Evolutionary conservation across 495 filamentous ascomycete species (phyloP).

Genomic region (Talaromyces liani): DNA sequence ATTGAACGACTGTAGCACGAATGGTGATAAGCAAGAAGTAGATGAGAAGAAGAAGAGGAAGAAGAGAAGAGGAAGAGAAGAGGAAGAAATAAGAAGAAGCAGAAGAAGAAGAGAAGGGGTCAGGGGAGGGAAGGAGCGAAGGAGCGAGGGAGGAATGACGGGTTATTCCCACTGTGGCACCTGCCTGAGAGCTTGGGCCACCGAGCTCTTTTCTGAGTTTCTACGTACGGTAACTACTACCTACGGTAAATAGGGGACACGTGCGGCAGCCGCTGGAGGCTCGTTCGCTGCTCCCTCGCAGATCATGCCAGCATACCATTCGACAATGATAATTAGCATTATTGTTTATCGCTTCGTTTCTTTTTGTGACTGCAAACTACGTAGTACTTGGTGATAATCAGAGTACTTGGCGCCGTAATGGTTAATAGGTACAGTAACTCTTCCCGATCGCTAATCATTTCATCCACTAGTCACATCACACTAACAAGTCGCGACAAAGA

Average conservation of each 20-base stretch:
- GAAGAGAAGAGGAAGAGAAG: constrained; percentile 1
- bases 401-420: background rate
- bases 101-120: background rate
- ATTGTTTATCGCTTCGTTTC: background rate
- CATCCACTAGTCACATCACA: background rate
- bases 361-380: background rate
- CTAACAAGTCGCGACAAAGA: background rate
- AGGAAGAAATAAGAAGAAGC: background rate
- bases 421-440: background rate
- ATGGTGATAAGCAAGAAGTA: background rate
- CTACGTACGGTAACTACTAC: too few species aligned
- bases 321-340: background rate
- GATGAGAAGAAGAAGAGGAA: background rate
- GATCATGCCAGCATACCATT: background rate
- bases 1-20: background rate
- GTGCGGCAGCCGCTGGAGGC: background rate
- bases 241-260: background rate
- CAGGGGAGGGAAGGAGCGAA: background rate
- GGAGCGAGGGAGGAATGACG: background rate
- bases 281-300: background rate
- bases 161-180: background rate
- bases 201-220: background rate
- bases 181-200: background rate
- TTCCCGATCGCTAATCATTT: background rate
- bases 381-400: background rate